A percentile compares a stretch with the other conserved stretches of the same genome.
Conservation (phyloP, 2,329 filamentous ascomycete genomes). For the Penicillium sp. region DNA sequence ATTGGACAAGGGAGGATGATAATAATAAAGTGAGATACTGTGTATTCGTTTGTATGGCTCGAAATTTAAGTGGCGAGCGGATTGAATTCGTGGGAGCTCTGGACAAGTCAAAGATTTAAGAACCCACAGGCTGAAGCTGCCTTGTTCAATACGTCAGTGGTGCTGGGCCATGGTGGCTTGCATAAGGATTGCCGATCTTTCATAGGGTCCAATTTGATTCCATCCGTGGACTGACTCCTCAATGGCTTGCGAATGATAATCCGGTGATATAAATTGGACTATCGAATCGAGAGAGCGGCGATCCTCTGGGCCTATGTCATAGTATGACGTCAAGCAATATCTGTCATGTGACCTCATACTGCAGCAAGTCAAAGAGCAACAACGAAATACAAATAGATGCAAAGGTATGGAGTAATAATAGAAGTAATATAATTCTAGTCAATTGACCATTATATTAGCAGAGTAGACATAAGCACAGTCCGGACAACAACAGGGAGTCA, state of each 20-base stretch:
- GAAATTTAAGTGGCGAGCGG: not conserved
- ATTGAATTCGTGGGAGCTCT: not conserved
- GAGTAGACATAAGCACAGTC: not conserved
- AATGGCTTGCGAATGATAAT: conserved; percentile 3
- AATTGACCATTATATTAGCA: not conserved
- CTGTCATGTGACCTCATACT: not conserved
- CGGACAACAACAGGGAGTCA: not conserved
- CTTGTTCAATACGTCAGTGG: conserved; percentile 5
- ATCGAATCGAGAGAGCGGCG: not conserved
- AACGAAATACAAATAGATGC: not conserved
- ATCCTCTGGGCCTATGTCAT: conserved; percentile 9
- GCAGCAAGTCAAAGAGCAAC: not conserved
- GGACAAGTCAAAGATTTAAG: conserved; percentile 8
- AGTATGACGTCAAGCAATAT: not conserved
- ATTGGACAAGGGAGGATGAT: not conserved
- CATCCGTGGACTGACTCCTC: not conserved
- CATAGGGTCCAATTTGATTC: not conserved
- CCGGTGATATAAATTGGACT: not conserved
- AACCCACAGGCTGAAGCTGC: not conserved
- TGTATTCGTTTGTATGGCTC: not conserved
- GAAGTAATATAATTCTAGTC: not conserved
- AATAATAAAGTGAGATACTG: not conserved
- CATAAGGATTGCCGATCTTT: not conserved
- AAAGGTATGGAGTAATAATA: not conserved
- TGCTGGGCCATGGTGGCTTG: not conserved